Base-by-base conservation (phyloP, 164 flowering plant genomes). In the Stephania yunnanensis region DNA sequence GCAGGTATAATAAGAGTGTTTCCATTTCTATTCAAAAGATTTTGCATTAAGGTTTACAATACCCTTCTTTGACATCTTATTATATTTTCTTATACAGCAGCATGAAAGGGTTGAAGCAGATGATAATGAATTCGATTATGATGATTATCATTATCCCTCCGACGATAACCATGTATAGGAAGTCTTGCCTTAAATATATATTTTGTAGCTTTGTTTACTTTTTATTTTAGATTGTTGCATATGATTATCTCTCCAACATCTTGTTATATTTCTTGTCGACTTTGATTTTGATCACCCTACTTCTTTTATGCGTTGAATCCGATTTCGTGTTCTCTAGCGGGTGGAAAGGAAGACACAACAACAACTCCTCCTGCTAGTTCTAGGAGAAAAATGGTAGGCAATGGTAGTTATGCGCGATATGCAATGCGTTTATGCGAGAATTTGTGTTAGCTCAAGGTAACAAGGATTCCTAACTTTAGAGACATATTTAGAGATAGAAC, bases 111-210 rank as follows among this genome's bases (percentile, higher is more conserved):
- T 84, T 71, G 92, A 75, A 68, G 70, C 82, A 7, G 81, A 81
- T 71, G 92, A 89, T 52, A 76, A 65, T 4, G 93, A 92, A 65
- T 86, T 85, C 68, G 90, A 86, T 71, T 86, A 86, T 78, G 94
- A 94, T 82, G 92, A 89, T 29, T 89, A 81, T 78, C 30, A 89
- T 29, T 89, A 81, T 78, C 30, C 55, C 65, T 67, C 85, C 81
- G 91, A 90, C 77, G 85, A 90, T 58, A 86, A 88, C 79, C 88
- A 87, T 5, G 89, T 80, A 30, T 87, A 87, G 83, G 12, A 71
- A 46, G 66, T 68, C 61, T n/a, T 42, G 46, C 4, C 44, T 55
- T 70, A 69, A 66, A 70, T 69, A 25, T 44, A 53, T 5, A 2
- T 36, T 36, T 25, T n/a, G 25, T 74, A 15, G 66, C 73, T 64